Conservation (phyloP, 805 yeast species). For the Kodamaea leandrae region DNA sequence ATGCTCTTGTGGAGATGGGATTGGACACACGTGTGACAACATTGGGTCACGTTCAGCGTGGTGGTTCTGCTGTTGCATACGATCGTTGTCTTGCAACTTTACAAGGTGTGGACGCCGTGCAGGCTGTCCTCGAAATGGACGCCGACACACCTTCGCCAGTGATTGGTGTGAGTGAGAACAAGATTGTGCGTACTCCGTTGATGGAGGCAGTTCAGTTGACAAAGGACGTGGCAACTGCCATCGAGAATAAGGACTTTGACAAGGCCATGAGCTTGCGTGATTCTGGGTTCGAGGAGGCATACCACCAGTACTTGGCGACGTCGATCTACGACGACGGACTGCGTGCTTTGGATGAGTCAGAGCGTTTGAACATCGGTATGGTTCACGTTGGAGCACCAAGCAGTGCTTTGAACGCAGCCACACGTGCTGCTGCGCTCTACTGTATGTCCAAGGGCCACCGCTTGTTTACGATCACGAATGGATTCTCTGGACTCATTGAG, state of each 20-base stretch:
- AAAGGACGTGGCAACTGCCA: conserved; percentile 69
- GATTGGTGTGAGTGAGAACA: conserved; percentile 71
- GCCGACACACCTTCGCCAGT: conserved; percentile 77
- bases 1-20: conserved; percentile 64
- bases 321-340: conserved; percentile 36
- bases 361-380: conserved; percentile 63
- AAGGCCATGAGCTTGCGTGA: conserved; percentile 72
- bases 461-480: conserved; percentile 69
- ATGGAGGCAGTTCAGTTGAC: conserved; percentile 74
- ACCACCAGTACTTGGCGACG: conserved; percentile 59
- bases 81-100: conserved; percentile 71
- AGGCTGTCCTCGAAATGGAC: conserved; percentile 64
- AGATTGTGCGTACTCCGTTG: conserved; percentile 63
- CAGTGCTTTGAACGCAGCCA: conserved; percentile 76
- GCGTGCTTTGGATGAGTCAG: conserved; percentile 43
- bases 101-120: conserved; percentile 81
- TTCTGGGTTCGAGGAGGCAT: conserved; percentile 64
- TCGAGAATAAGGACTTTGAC: conserved; percentile 61
- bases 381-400: conserved; percentile 81
- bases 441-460: conserved; percentile 75
- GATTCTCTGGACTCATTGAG: conserved; percentile 67
- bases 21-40: conserved; percentile 77
- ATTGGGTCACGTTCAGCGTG: conserved; percentile 79
- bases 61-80: conserved; percentile 76
- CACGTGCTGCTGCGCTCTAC: conserved; percentile 68